A percentile compares a stretch with the other conserved stretches of the same genome.
phyloP scores from a whole-genome alignment of 495 filamentous ascomycete species.

The Oidiodendron maius region DNA sequence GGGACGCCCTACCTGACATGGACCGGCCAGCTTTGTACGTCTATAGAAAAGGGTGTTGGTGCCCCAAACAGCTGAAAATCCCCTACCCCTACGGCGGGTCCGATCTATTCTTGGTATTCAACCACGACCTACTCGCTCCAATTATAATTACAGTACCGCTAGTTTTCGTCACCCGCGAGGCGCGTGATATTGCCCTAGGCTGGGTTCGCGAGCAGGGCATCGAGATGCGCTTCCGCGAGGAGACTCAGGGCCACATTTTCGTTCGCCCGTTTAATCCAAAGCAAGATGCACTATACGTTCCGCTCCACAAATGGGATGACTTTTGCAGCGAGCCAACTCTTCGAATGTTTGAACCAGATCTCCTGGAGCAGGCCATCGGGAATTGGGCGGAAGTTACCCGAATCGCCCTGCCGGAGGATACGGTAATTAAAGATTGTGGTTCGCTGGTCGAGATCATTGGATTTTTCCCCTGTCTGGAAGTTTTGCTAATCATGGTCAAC shows the following conservation, averaged over 20 bases:
- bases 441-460: background rate
- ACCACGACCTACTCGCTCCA: background rate
- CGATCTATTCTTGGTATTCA: background rate
- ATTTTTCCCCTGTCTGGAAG: background rate
- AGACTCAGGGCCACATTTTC: background rate
- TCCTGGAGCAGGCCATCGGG: background rate
- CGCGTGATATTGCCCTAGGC: background rate
- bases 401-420: background rate
- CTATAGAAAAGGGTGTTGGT: conserved; percentile 2
- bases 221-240: background rate
- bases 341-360: background rate
- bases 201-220: conserved; percentile 1
- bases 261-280: background rate
- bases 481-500: background rate
- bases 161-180: conserved; percentile 3
- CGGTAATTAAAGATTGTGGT: background rate
- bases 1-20: background rate
- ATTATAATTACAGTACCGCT: background rate
- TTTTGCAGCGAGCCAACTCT: background rate
- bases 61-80: background rate
- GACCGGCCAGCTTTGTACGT: background rate
- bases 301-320: background rate
- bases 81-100: background rate
- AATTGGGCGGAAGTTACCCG: background rate
- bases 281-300: background rate